These are phyloP conservation scores for Uncinocarpus reesii DNA, from an alignment of 2,329 filamentous ascomycete genomes.

Conservation along the genomic window DNA sequence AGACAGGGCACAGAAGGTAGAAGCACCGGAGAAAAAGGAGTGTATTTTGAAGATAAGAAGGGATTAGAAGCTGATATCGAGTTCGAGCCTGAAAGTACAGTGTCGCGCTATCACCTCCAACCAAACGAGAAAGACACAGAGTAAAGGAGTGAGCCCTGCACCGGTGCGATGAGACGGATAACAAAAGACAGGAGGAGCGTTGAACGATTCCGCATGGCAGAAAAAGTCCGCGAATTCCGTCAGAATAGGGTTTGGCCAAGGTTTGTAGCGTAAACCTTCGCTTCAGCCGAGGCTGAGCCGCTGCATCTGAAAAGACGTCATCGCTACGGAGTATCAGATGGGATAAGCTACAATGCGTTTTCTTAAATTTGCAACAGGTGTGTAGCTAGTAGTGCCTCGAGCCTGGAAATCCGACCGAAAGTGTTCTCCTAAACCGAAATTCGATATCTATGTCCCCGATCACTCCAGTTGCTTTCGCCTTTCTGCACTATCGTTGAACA, in stretches of 20 bases:
- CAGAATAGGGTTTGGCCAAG: neutral
- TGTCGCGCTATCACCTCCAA: neutral
- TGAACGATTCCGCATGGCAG: neutral
- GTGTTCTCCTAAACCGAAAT: too few species aligned
- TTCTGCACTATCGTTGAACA: slow-evolving; percentile 4
- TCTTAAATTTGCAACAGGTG: too few species aligned
- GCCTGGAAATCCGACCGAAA: too few species aligned
- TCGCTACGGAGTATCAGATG: too few species aligned
- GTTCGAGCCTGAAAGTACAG: too few species aligned
- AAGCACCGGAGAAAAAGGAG: too few species aligned
- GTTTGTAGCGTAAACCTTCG: neutral
- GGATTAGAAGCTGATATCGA: too few species aligned
- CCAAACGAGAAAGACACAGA: neutral
- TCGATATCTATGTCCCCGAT: too few species aligned
- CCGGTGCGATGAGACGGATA: neutral
- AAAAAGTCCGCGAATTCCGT: neutral
- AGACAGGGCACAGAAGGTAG: too few species aligned
- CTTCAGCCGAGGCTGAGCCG: slow-evolving; percentile 1
- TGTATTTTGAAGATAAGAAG: too few species aligned
- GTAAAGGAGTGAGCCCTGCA: slow-evolving; percentile 5
- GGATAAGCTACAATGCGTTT: too few species aligned
- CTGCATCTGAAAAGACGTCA: neutral
- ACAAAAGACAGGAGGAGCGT: neutral
- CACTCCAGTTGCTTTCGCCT: neutral
- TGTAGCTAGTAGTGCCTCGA: too few species aligned